Evolutionary conservation across 176 grass and related monocot species (phyloP).

Genomic region (Neostapfia colusana): DNA sequence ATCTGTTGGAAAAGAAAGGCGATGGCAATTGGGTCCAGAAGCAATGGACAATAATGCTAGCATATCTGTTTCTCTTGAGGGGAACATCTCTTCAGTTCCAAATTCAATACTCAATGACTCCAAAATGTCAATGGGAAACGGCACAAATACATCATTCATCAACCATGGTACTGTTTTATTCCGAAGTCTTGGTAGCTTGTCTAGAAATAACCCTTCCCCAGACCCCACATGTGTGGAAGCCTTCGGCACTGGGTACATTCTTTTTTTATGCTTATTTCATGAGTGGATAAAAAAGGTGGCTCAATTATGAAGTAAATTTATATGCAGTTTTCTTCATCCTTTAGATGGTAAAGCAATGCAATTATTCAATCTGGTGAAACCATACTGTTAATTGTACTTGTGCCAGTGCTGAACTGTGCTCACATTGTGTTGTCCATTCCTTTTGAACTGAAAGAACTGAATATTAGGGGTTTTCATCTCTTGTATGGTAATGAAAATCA

Average conservation of each 20-base stretch:
- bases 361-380: not conserved
- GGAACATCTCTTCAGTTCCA: constrained; percentile 54
- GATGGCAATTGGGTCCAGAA: constrained; percentile 45
- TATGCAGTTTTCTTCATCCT: not conserved
- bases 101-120: constrained; percentile 43
- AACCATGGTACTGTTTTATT: constrained; percentile 70
- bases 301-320: not conserved
- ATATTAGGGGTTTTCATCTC: not conserved
- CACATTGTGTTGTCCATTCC: not conserved
- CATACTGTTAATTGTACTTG: constrained; percentile 1
- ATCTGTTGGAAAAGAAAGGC: constrained; percentile 40
- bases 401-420: not conserved
- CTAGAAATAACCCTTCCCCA: no score
- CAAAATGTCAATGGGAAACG: constrained; percentile 41
- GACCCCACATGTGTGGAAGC: no score
- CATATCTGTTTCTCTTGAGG: constrained; percentile 60
- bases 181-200: not conserved
- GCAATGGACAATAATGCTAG: constrained; percentile 65
- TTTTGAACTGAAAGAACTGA: not conserved
- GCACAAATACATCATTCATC: constrained; percentile 52
- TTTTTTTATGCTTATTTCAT: not conserved
- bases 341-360: not conserved
- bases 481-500: not conserved
- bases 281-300: not conserved
- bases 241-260: no score